Evolutionary conservation across 768 basidiomycete species (phyloP), one percentile per base, ranked within the genome.

Genomic region (Suillus brevipes): DNA sequence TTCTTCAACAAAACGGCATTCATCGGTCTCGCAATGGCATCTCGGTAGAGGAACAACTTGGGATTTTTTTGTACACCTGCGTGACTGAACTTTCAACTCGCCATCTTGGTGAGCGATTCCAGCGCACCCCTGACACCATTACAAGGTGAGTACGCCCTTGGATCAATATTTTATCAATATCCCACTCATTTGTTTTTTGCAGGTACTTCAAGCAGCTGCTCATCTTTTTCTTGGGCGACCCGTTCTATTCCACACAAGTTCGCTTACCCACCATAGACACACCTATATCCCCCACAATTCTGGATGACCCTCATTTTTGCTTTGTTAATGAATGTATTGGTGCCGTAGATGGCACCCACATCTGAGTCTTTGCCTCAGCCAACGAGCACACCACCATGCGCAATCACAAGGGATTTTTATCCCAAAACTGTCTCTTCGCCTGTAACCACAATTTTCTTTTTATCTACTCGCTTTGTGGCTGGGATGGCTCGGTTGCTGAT

Each of bases 381-480:
- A 0, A 3, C 4, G 14, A 45, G 2, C 13, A 66, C 34, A 2
- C 62, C 62, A 13, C 63, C 12, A 66, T 70, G 63, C 23, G 42
- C 1, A 70, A 72, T 31, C 36, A 13, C 13, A 69, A 72, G 38
- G 68, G 71, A 2, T 59, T 13, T 2, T 18, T 72, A 4, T 68
- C 66, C 0, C 71, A 72, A n/a, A 73, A 73, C 10, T 69, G 64
- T 7, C 60, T 73, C 0, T 71, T 70, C 6, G 8, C 61, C 0
- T 73, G 72, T 10, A 53, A 73, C 59, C 66, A 68, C 3, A 38
- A 73, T 1, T n/a, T 23, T 28, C 37, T 49, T 2, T 71, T 66
- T 37, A 60, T 37, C 5, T 73, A 71, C 38, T 28, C 53, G 1
- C 45, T 72, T 38, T 66, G 64, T 10, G 60, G 71, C 0, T 5